Base-by-base conservation (phyloP, 148 eudicot genomes). In the Diospyros kaki region DNA sequence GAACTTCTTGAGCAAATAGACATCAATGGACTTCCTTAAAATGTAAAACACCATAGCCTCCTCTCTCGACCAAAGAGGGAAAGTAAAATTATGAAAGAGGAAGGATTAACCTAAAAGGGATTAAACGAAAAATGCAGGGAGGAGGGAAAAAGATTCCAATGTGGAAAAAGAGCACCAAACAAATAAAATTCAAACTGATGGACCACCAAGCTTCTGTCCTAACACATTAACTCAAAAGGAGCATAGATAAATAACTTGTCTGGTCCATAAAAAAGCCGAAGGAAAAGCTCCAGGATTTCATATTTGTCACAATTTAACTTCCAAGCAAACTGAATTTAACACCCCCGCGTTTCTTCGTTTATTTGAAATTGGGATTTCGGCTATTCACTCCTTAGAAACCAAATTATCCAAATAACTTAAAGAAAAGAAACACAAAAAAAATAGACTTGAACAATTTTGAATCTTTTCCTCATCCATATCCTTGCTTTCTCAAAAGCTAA, bases 131-230 rank as follows among this genome's bases (percentile, higher is more conserved):
- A 66, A 50, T 6, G 73, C 8, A 39, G 42, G 15, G 41, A 28
- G 40, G 46, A 53, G 73, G 55, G 71, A 68, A 59, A 51, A 59
- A 53, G 72, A 69, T 43, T 2, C 43, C 7, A 51, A 52, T 10
- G 6, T 7, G 45, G 2, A 48, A 67, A 67, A 45, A 45, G 70
- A 48, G 15, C 53, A 68, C 18, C 50, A 9, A 65, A 44, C 28
- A 28, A 28, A 28, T 14, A 46, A 18, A 58, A 72, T 42, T 46
- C 75, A 73, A 73, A 56, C 48, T 53, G 58, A 73, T 45, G 55
- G 60, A 56, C 15, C 66, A 73, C 48, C 68, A 8, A 73, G 56
- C 76, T 18, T 53, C 51, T 6, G 46, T 62, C 58, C 76, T 62
- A 73, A 73, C 59, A 41, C 50, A 40, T 39, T 18, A 69, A 52